Evolutionary conservation across 257 asterid species (phyloP).

Genomic region (Solanum appendiculatum): DNA sequence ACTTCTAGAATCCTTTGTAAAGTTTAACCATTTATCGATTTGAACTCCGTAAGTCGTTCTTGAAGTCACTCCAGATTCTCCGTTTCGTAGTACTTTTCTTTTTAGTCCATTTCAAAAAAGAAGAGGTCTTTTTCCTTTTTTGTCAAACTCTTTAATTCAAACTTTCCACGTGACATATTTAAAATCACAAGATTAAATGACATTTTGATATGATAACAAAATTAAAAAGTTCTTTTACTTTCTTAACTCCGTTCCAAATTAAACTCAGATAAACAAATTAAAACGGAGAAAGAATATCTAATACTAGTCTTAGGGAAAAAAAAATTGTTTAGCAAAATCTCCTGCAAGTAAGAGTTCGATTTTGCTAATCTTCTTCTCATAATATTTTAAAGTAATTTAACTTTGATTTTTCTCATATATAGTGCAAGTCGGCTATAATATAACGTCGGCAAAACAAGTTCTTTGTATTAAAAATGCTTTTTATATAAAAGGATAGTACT

Average conservation of each 20-base stretch:
- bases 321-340: not conserved
- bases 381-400: not conserved
- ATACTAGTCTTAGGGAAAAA: not conserved
- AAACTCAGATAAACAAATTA: not conserved
- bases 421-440: not conserved
- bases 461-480: not conserved
- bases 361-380: not conserved
- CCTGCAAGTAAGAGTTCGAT: not conserved
- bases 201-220: no score
- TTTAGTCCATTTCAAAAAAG: no score
- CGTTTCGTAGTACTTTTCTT: not conserved
- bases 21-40: not conserved
- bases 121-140: no score
- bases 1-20: not conserved
- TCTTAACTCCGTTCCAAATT: rapidly evolving
- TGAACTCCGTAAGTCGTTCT: no score
- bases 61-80: no score
- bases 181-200: no score
- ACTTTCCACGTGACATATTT: no score
- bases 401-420: not conserved
- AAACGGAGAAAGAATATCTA: not conserved
- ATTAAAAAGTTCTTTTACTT: no score
- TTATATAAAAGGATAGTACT: not conserved
- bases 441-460: not conserved
- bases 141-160: no score